Base-by-base conservation (phyloP, 2,329 filamentous ascomycete genomes). In the Colletotrichum navitas region DNA sequence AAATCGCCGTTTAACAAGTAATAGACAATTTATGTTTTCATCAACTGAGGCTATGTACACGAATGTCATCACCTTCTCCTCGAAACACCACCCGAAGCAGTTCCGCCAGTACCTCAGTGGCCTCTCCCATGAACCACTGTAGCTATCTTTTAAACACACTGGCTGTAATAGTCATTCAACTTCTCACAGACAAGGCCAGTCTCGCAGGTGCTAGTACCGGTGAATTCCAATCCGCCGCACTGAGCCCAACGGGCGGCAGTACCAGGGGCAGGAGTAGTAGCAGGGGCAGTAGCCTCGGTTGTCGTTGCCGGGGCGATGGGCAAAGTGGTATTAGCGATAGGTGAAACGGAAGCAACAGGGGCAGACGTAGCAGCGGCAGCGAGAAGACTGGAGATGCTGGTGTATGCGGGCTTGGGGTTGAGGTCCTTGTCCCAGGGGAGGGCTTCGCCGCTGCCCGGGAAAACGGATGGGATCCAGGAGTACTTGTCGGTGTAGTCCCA, bases 121-220 rank as follows among this genome's bases (percentile, higher is more conserved):
- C 7, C 10, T 29, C 8, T n/a, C 12, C 4, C 32, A 24, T 5
- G 11, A 5, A n/a, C 14, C 5, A 3, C 14, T 26, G 7, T n/a
- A 2, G n/a, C 26, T 2, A 12, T 21, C 32, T 0, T 11, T 34
- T 77, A 84, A 71, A 82, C 67, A 74, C 83, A 85, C 76, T 85
- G 83, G 29, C 65, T 80, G 76, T 84, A 85, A 73, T 76, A 84
- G 64, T 79, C 77, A 74, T 84, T 85, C 66, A 77, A 45, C 69
- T 78, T 79, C 54, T 74, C 77, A 78, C 83, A 85, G 26, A 76
- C 82, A 55, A 68, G 79, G 12, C 78, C 78, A 26, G 76, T 73
- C 32, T 72, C 77, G 74, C 83, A 85, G 11, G 72, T 73, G 3
- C 77, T 83, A 56, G 81, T 76, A 21, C 83, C 83, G 18, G 60